A percentile compares a stretch with the other conserved stretches of the same genome.
phyloP scores from a whole-genome alignment of 805 yeast genomes.

The Grigorovia transvaalensis region DNA sequence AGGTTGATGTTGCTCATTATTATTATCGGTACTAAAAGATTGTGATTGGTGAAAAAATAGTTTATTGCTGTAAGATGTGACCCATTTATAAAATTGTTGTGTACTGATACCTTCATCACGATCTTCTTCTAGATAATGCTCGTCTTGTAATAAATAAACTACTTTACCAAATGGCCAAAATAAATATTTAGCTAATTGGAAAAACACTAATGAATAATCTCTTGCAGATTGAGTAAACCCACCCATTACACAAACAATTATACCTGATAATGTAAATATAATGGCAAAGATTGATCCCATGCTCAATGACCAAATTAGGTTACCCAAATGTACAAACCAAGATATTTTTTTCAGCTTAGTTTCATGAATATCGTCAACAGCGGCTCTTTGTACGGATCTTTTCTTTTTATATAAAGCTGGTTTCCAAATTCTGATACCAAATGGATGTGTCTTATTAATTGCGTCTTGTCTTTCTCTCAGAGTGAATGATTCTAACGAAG shows the following conservation, averaged over 20 bases:
- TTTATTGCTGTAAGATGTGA: conserved; percentile 62
- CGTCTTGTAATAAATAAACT: conserved; percentile 67
- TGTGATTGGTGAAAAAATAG: conserved; percentile 50
- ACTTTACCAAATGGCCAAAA: conserved; percentile 84
- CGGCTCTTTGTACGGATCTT: conserved; percentile 83
- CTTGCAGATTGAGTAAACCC: conserved; percentile 39
- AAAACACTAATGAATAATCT: conserved; percentile 51
- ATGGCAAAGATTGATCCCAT: conserved; percentile 56
- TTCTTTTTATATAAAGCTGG: conserved; percentile 91
- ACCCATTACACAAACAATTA: conserved; percentile 33
- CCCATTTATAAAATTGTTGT: conserved; percentile 83
- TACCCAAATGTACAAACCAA: conserved; percentile 55
- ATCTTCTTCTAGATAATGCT: conserved; percentile 76
- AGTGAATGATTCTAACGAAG: conserved; percentile 73
- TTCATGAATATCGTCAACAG: conserved; percentile 89
- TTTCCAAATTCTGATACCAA: conserved; percentile 97
- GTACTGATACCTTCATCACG: conserved; percentile 78
- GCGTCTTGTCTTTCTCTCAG: conserved; percentile 91
- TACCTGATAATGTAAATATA: conserved; percentile 35
- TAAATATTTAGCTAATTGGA: conserved; percentile 59
- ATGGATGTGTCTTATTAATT: conserved; percentile 92
- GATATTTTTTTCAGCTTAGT: conserved; percentile 44
- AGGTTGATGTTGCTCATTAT: conserved; percentile 6
- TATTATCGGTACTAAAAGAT: conserved; percentile 6
- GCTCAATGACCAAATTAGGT: conserved; percentile 61